Conservation (phyloP, 1,139 yeast genomes). For the Hemisphaericaspora subhashii region DNA sequence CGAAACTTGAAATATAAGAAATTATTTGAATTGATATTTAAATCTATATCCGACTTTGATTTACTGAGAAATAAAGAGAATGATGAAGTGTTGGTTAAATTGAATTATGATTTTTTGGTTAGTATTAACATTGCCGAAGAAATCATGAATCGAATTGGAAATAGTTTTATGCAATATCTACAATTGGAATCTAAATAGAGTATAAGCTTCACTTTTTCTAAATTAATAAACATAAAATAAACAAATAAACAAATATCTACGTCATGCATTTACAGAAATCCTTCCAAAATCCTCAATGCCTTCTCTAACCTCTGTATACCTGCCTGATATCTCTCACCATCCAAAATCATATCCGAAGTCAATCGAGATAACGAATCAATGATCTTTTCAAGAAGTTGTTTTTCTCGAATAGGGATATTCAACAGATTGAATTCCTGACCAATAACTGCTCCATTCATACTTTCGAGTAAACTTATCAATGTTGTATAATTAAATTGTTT, state of each 20-base stretch:
- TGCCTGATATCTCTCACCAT: slow-evolving; percentile 73
- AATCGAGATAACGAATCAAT: slow-evolving; percentile 81
- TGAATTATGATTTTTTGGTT: slow-evolving; percentile 45
- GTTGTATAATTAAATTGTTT: slow-evolving; percentile 61
- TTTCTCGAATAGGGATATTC: slow-evolving; percentile 75
- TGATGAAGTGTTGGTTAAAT: slow-evolving; percentile 24
- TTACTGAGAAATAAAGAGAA: slow-evolving; percentile 10
- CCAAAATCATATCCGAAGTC: slow-evolving; percentile 86
- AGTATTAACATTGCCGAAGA: slow-evolving; percentile 20
- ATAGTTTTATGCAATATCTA: slow-evolving; percentile 21
- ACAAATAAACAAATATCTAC: too few relatives aligned
- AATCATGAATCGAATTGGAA: slow-evolving; percentile 25
- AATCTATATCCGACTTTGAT: slow-evolving; percentile 31
- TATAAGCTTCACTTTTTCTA: too few relatives aligned
- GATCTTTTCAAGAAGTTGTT: slow-evolving; percentile 76
- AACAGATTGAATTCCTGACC: slow-evolving; percentile 73
- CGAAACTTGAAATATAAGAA: slow-evolving; percentile 41
- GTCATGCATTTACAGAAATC: slow-evolving; percentile 39
- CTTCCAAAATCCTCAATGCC: slow-evolving; percentile 84
- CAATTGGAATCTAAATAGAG: slow-evolving; percentile 6
- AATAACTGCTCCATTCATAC: slow-evolving; percentile 62
- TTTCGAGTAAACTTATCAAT: slow-evolving; percentile 55
- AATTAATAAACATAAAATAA: too few relatives aligned
- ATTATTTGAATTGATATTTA: slow-evolving; percentile 42
- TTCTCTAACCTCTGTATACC: slow-evolving; percentile 78